A percentile compares a stretch with the other conserved stretches of the same genome.
phyloP scores from a whole-genome alignment of 78 protist species.

The Ministeria vibrans region DNA sequence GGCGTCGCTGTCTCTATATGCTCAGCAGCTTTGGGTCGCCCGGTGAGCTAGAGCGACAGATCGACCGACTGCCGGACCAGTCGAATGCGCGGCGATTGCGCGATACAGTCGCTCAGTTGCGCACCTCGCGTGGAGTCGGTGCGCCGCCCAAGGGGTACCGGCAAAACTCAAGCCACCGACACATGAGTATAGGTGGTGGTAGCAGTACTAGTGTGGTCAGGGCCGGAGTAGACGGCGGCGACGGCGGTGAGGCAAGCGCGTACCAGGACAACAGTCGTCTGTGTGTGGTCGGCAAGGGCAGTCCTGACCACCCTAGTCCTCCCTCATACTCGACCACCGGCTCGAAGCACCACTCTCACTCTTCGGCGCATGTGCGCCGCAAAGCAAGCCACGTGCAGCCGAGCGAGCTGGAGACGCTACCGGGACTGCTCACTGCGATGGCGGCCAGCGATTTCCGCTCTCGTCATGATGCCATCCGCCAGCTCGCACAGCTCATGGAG shows the following conservation, averaged over 20 bases:
- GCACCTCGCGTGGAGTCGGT: background rate
- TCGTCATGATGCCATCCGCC: background rate
- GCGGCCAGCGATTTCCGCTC: background rate
- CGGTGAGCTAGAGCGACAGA: background rate
- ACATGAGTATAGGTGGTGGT: background rate
- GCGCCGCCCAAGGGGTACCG: background rate
- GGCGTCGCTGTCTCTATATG: background rate
- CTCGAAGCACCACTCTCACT: too few species aligned
- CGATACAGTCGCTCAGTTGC: background rate
- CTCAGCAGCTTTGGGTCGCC: background rate
- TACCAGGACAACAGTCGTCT: too few species aligned
- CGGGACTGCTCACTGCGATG: background rate
- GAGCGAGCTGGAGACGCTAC: background rate
- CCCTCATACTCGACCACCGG: too few species aligned
- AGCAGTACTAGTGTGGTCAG: too few species aligned
- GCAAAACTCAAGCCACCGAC: background rate
- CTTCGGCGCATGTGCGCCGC: too few species aligned
- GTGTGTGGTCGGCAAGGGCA: too few species aligned
- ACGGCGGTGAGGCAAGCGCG: too few species aligned
- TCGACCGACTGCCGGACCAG: background rate
- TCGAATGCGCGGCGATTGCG: background rate
- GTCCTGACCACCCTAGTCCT: too few species aligned
- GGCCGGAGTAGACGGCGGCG: too few species aligned
- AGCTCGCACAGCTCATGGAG: background rate
- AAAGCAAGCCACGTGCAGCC: too few species aligned